Percentiles rank a stretch among this genome's conserved stretches.
phyloP scores from a whole-genome alignment of 1,284 basidiomycete genomes.

The Trichosporon ovoides region DNA sequence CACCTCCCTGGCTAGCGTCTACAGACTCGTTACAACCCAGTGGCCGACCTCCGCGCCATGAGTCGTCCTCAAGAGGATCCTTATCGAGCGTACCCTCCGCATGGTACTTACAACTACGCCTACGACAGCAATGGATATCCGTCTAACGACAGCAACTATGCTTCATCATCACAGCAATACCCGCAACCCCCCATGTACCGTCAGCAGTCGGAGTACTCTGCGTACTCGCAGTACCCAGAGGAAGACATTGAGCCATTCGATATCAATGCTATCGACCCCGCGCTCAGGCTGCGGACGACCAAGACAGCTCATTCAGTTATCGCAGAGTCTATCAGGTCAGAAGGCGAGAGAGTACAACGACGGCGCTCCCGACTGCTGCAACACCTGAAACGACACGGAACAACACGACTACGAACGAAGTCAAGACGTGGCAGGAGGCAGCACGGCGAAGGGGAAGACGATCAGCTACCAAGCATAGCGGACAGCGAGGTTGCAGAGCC shows the following conservation, averaged over 20 bases:
- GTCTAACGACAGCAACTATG: neutral
- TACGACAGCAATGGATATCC: neutral
- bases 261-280: slow-evolving; percentile 63
- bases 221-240: slow-evolving; percentile 19
- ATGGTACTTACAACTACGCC: neutral
- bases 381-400: slow-evolving; percentile 39
- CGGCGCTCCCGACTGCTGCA: slow-evolving; percentile 51
- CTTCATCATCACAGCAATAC: slow-evolving; percentile 5
- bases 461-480: neutral
- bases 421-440: neutral
- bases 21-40: too few relatives aligned
- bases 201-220: neutral
- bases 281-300: slow-evolving; percentile 76
- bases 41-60: too few relatives aligned
- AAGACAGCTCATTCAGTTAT: slow-evolving; percentile 85
- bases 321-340: slow-evolving; percentile 73
- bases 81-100: neutral
- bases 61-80: neutral
- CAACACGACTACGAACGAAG: slow-evolving; percentile 6
- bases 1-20: too few relatives aligned
- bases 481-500: slow-evolving; percentile 5
- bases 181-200: neutral
- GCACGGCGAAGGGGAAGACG: neutral
- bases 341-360: slow-evolving; percentile 63
- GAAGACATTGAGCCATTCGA: slow-evolving; percentile 35